These are phyloP conservation scores for Ceratocystis harringtonii DNA, from an alignment of 2,329 filamentous ascomycete genomes.

Conservation along the genomic window DNA sequence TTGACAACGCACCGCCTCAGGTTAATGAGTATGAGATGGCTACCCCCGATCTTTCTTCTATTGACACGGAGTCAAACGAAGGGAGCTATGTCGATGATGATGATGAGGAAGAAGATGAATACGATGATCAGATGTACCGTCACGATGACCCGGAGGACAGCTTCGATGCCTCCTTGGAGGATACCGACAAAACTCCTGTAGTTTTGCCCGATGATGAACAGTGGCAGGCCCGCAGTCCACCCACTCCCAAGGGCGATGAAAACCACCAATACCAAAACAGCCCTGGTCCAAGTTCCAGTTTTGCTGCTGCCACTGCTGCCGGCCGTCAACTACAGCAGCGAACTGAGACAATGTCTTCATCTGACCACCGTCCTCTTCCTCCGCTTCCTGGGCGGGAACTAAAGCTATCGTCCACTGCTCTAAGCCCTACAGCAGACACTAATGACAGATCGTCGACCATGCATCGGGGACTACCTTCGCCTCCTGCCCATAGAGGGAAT, in stretches of 20 bases:
- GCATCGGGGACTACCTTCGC: slow-evolving; percentile 56
- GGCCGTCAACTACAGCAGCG: slow-evolving; percentile 44
- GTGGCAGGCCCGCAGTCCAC: slow-evolving; percentile 48
- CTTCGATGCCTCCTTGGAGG: slow-evolving; percentile 89
- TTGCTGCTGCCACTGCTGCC: slow-evolving; percentile 28
- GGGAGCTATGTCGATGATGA: slow-evolving; percentile 83
- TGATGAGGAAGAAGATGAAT: slow-evolving; percentile 57
- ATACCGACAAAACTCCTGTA: slow-evolving; percentile 92
- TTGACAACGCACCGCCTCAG: slow-evolving; percentile 82
- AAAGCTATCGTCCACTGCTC: slow-evolving; percentile 18
- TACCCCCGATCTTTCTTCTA: slow-evolving; percentile 86
- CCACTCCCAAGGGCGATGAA: slow-evolving; percentile 31
- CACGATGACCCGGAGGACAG: slow-evolving; percentile 53
- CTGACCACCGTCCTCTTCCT: slow-evolving; percentile 72
- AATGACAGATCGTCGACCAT: slow-evolving; percentile 55
- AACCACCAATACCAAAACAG: slow-evolving; percentile 50
- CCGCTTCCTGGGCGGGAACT: slow-evolving; percentile 53
- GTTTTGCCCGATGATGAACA: slow-evolving; percentile 71
- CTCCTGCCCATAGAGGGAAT: slow-evolving; percentile 55
- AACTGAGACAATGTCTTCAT: slow-evolving; percentile 57
- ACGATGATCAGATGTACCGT: slow-evolving; percentile 43
- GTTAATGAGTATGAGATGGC: slow-evolving; percentile 98
- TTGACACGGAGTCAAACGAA: slow-evolving; percentile 78
- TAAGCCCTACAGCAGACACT: slow-evolving; percentile 24
- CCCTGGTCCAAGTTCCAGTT: slow-evolving; percentile 42